phyloP scores from a whole-genome alignment of 140 eudicot species.

The Senecio squalidus region DNA sequence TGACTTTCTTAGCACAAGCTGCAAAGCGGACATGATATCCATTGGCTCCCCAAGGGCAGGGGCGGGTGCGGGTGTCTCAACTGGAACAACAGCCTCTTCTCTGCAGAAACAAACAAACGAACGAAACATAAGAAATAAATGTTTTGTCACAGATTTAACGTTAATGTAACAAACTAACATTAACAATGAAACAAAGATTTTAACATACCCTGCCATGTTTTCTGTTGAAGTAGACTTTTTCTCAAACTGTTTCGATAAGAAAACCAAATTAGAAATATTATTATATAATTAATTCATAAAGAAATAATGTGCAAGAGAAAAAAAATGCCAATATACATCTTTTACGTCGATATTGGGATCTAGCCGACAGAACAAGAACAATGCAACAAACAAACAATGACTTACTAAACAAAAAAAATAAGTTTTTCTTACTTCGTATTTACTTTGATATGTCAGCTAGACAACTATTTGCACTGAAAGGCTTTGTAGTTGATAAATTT shows the following conservation, averaged over 20 bases:
- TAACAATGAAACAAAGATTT: background rate
- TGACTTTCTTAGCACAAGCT: conserved; percentile 74
- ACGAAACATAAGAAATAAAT: background rate
- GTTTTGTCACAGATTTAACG: background rate
- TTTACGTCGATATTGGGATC: background rate
- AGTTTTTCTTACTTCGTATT: no score
- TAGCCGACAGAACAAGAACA: background rate
- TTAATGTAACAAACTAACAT: background rate
- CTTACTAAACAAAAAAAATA: background rate
- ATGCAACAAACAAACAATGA: background rate
- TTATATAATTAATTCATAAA: background rate
- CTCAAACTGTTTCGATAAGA: conserved; percentile 6
- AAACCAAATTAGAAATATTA: conserved; percentile 1
- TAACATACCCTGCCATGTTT: conserved; percentile 21
- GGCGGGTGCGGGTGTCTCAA: conserved; percentile 48
- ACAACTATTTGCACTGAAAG: background rate
- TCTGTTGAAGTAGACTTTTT: conserved; percentile 2
- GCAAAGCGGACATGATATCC: conserved; percentile 88
- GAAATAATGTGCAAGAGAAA: background rate
- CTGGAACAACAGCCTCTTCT: conserved; percentile 62
- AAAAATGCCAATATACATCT: background rate
- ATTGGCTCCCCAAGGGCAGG: conserved; percentile 85
- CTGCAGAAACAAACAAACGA: conserved; percentile 26
- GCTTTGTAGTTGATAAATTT: background rate
- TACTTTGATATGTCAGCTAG: background rate